Evolutionary conservation across 163 green algal species (phyloP).

Genomic region (Botryococcus braunii): DNA sequence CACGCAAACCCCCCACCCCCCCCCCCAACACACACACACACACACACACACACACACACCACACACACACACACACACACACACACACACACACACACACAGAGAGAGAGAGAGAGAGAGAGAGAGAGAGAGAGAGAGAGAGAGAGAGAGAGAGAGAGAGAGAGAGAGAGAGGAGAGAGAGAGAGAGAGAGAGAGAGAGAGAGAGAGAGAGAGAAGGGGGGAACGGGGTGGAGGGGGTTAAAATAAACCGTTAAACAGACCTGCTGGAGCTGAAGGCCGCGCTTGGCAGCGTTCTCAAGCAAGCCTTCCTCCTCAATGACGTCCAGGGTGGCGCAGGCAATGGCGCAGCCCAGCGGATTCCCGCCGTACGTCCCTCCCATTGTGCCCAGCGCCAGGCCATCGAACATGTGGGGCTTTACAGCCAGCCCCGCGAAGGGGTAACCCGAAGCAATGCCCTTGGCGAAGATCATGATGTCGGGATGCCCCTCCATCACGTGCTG

Average conservation of each 20-base stretch:
- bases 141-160: too few relatives aligned
- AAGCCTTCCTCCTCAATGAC: constrained; percentile 65
- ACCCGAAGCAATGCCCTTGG: constrained; percentile 79
- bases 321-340: constrained; percentile 65
- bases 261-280: constrained; percentile 58
- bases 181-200: not conserved
- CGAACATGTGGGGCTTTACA: constrained; percentile 1
- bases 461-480: constrained; percentile 75
- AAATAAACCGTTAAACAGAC: constrained; percentile 7
- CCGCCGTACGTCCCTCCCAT: constrained; percentile 68
- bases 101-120: too few relatives aligned
- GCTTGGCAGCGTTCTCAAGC: constrained; percentile 49
- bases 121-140: too few relatives aligned
- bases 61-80: too few relatives aligned
- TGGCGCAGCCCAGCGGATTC: constrained; percentile 34
- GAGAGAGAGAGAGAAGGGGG: not conserved
- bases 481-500: constrained; percentile 39
- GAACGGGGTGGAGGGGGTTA: too few relatives aligned
- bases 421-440: constrained; percentile 63
- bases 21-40: too few relatives aligned
- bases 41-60: too few relatives aligned
- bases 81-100: too few relatives aligned
- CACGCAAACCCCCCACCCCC: too few relatives aligned
- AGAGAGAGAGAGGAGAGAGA: not conserved
- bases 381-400: constrained; percentile 11